Base-by-base conservation (phyloP, 2,329 filamentous ascomycete genomes). In the Thielaviopsis ethacetica region DNA sequence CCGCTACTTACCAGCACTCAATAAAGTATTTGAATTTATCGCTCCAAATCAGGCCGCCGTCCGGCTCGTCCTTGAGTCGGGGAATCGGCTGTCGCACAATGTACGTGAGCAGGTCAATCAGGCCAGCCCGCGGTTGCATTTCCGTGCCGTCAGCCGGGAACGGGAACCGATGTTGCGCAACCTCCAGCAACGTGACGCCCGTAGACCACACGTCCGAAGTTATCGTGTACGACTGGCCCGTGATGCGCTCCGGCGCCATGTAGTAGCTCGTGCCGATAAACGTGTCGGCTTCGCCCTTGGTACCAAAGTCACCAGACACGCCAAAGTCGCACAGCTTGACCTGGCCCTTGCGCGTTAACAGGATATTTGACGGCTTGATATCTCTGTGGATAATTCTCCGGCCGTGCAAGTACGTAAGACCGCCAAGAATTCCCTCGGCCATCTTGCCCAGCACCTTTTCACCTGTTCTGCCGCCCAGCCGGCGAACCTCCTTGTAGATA, bases 1-100 rank as follows among this genome's bases (percentile, higher is more conserved):
- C 3, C 30, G 30, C 34, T 59, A 84, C 88, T 69, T 81, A 97
- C 91, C 93, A 97, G 81, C 91, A 96, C 73, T 96, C 91, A 66
- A 98, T 96, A 67, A 98, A 98, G 70, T 96, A 96, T 71, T 98
- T 98, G 73, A 98, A 97, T 68, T 88, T 95, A 65, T 94, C 88
- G 65, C 88, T 95, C 93, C 93, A 98, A 68, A 85, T 85, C 65
- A 98, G 94, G 61, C 85, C 84, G 65, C 86, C 88, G 34, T 89
- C 83, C 0, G 88, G 88, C 71, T 98, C 93, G 65, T 98, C 93
- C 72, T 96, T 97, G 63, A 98, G 76, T 70, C 90, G 94, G 2
- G 93, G 93, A 61, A 97, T 95, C 3, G 88, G 85, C 70, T 98
- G 93, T 64, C 89, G 84, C 52, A 98, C 93, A 68, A 98, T 98